Percentiles rank a stretch among this genome's conserved stretches.
These are phyloP conservation scores for Colletotrichum abscissum DNA, from an alignment of 2,329 filamentous ascomycete genomes.

Conservation along the genomic window DNA sequence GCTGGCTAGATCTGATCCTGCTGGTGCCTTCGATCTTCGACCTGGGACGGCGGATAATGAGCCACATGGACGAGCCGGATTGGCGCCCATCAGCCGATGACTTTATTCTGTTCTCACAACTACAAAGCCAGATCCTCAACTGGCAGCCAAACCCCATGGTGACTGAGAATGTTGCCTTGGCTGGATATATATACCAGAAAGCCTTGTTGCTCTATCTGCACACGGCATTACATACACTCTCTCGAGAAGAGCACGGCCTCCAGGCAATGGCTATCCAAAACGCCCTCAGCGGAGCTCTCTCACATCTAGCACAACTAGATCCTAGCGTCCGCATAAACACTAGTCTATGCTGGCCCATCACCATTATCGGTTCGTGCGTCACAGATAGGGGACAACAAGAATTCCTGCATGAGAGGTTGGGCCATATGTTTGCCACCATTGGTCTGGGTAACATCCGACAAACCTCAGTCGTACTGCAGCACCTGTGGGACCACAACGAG, in stretches of 20 bases:
- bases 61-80: conserved; percentile 38
- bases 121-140: conserved; percentile 53
- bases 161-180: conserved; percentile 50
- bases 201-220: conserved; percentile 56
- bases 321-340: conserved; percentile 50
- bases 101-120: conserved; percentile 54
- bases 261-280: conserved; percentile 4
- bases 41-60: conserved; percentile 53
- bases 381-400: conserved; percentile 48
- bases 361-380: conserved; percentile 51
- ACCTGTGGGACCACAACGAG: conserved; percentile 50
- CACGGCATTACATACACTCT: conserved; percentile 17
- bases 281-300: conserved; percentile 45
- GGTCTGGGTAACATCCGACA: conserved; percentile 59
- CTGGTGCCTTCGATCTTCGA: conserved; percentile 54
- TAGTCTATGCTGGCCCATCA: conserved; percentile 52
- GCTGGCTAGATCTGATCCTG: conserved; percentile 52
- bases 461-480: conserved; percentile 53
- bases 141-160: conserved; percentile 51
- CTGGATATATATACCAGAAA: conserved; percentile 57
- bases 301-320: conserved; percentile 45
- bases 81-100: conserved; percentile 49
- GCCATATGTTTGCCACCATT: conserved; percentile 49
- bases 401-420: conserved; percentile 47
- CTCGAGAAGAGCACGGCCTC: neutral